A percentile compares a stretch with the other conserved stretches of the same genome.
Conservation (phyloP, 805 yeast species). For the Lipomyces anomalus region DNA sequence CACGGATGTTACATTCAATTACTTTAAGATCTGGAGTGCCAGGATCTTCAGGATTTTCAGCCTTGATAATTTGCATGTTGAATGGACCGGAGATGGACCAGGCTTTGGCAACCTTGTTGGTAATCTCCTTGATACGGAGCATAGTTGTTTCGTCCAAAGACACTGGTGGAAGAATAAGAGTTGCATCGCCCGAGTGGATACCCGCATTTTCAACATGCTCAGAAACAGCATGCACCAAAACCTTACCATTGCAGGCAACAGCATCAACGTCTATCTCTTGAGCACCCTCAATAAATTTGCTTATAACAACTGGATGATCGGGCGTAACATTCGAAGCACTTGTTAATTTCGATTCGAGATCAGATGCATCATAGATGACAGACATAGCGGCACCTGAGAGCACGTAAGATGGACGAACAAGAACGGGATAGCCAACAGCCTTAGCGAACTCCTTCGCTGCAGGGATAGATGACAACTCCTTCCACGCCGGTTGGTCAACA, state of each 20-base stretch:
- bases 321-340: slow-evolving; percentile 89
- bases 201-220: slow-evolving; percentile 99
- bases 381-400: slow-evolving; percentile 99
- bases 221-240: slow-evolving; percentile 89
- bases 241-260: slow-evolving; percentile 83
- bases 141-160: slow-evolving; percentile 59
- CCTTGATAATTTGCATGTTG: slow-evolving; percentile 94
- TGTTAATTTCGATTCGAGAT: slow-evolving; percentile 73
- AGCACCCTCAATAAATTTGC: slow-evolving; percentile 93
- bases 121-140: slow-evolving; percentile 73
- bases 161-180: slow-evolving; percentile 90
- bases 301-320: slow-evolving; percentile 95
- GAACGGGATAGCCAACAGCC: slow-evolving; percentile 86
- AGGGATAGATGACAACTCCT: slow-evolving; percentile 78
- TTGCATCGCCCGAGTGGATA: slow-evolving; percentile 98
- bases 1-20: slow-evolving; percentile 97
- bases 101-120: slow-evolving; percentile 89
- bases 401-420: slow-evolving; percentile 96
- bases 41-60: slow-evolving; percentile 54
- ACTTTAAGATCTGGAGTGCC: slow-evolving; percentile 72
- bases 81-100: slow-evolving; percentile 97
- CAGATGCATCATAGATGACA: slow-evolving; percentile 72
- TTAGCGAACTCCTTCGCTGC: slow-evolving; percentile 84
- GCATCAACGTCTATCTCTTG: slow-evolving; percentile 97
- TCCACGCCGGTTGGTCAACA: slow-evolving; percentile 97